Evolutionary conservation across 352 stramenopile species (phyloP), one percentile per base, ranked within the genome.

Genomic region (Phytophthora rubi): DNA sequence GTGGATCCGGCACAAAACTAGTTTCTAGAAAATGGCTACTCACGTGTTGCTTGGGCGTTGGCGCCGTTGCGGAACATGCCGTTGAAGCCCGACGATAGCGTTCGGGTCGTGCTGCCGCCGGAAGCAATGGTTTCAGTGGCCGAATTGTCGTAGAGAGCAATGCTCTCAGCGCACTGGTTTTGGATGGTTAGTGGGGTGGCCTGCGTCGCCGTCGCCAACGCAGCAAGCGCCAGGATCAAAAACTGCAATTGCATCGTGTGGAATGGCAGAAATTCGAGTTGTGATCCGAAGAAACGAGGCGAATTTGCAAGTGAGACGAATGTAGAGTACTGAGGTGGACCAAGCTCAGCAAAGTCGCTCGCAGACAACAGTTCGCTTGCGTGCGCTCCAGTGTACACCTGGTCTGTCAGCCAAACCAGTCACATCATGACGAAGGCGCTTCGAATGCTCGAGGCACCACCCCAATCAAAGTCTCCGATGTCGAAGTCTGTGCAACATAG

Each of bases 71-170:
- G 81, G 56, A 90, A 84, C 80, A 90, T 89, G 65, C 71, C 79
- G 52, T 62, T 75, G 51, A 76, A 89, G 30, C 79, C 79, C 26
- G 53, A 60, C 2, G 69, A 18, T 8, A 89, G 71, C 37, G 76
- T 74, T 15, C 71, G 63, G 18, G 60, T 64, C 5, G 75, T 84
- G 26, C 67, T 84, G 52, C 55, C 66, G 45, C 79, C 80, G 2
- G 73, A 48, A 0, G 75, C 79, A 45, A 91, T 58, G 32, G 56
- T 75, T 54, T 85, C 72, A 12, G 79, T 81, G 42, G 60, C 68
- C 26, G 42, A 73, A 67, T 89, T 90, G 71, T 90, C 81, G 62
- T 88, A 89, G 28, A 90, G 57, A 23, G 59, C 63, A 66, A 91
- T 77, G 26, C 59, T 63, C 45, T 81, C 67, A 28, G 35, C 56